Evolutionary conservation across 495 filamentous ascomycete genomes (phyloP).

Genomic region (Aspergillus coremiiformis): DNA sequence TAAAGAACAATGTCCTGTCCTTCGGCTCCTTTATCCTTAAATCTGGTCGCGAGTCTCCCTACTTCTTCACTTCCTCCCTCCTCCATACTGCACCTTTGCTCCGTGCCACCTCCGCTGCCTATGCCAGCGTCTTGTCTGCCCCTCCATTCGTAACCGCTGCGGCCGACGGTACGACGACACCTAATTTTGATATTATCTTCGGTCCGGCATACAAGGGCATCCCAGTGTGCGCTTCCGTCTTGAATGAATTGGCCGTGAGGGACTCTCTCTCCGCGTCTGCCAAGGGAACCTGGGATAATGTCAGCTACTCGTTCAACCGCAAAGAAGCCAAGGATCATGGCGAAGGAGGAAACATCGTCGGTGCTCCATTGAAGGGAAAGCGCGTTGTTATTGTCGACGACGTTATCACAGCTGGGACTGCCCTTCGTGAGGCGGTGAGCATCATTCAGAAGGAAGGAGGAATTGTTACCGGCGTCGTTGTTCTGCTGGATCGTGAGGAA

Average conservation of each 20-base stretch:
- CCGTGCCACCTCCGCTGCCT: conserved; percentile 65
- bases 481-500: conserved; percentile 85
- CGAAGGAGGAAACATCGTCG: conserved; percentile 87
- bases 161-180: conserved; percentile 25
- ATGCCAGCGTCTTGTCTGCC: conserved; percentile 61
- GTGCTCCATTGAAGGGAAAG: conserved; percentile 75
- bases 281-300: conserved; percentile 34
- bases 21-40: conserved; percentile 90
- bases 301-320: conserved; percentile 83
- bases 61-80: conserved; percentile 94
- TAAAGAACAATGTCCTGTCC: conserved; percentile 66
- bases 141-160: conserved; percentile 36
- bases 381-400: conserved; percentile 86
- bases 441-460: conserved; percentile 80
- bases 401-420: conserved; percentile 91
- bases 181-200: conserved; percentile 38
- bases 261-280: conserved; percentile 36
- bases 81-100: conserved; percentile 74
- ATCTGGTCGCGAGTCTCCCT: conserved; percentile 86
- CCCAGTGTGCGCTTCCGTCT: conserved; percentile 66
- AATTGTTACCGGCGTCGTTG: conserved; percentile 71
- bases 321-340: conserved; percentile 94
- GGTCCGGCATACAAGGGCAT: conserved; percentile 97
- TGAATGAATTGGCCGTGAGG: conserved; percentile 59
- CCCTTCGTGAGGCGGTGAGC: conserved; percentile 80